A percentile compares a stretch with the other conserved stretches of the same genome.
phyloP scores from a whole-genome alignment of 495 filamentous ascomycete species.

The Podospora pseudocomata region DNA sequence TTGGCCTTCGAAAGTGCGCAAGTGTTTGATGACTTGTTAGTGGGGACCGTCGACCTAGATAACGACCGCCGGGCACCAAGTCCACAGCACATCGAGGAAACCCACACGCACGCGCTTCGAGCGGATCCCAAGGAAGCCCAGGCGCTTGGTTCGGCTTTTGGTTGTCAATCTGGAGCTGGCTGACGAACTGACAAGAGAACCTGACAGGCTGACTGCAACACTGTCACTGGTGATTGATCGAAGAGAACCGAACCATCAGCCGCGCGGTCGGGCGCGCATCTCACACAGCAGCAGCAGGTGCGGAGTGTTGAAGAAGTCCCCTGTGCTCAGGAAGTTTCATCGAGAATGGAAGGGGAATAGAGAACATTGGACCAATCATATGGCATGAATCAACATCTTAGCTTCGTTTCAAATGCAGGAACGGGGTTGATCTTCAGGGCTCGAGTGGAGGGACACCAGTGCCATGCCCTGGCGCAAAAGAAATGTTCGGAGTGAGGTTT shows the following conservation, averaged over 20 bases:
- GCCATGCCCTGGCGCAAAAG: conserved; percentile 4
- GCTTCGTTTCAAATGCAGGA: conserved; percentile 37
- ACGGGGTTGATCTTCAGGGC: conserved; percentile 21
- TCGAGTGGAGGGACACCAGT: conserved; percentile 16
- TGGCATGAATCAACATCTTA: conserved; percentile 9
- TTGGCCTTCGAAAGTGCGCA: no score
- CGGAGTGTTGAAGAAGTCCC: neutral
- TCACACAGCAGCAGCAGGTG: neutral
- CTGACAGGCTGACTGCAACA: neutral
- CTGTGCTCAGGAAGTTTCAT: neutral
- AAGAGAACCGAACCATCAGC: neutral
- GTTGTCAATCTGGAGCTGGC: neutral
- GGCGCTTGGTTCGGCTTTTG: neutral
- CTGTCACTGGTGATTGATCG: neutral
- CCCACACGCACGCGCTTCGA: neutral
- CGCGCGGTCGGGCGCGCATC: neutral
- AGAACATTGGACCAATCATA: conserved; percentile 25
- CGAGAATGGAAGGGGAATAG: neutral
- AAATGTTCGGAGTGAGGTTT: conserved; percentile 5
- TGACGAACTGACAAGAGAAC: neutral
- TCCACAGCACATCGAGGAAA: neutral
- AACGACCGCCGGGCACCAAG: no score
- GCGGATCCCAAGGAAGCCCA: neutral
- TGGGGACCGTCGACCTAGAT: no score
- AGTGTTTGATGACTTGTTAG: no score